phyloP scores from a whole-genome alignment of 805 yeast genomes.

The Yamadazyma laniorum region DNA sequence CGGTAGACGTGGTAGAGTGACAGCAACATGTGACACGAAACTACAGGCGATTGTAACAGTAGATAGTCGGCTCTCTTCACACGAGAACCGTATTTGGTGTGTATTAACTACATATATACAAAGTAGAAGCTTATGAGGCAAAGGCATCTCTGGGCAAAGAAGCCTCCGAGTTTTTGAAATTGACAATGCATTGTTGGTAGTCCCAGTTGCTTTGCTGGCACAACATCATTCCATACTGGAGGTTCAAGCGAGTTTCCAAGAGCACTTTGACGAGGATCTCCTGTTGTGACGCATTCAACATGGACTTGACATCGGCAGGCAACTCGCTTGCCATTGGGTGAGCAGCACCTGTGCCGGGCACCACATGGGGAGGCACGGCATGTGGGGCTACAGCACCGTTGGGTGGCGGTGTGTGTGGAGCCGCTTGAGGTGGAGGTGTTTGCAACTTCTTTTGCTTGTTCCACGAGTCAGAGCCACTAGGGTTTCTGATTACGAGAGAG shows the following conservation, averaged over 20 bases:
- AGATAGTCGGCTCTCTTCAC: no score
- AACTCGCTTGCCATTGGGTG: slow-evolving; percentile 37
- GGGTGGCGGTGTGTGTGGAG: slow-evolving; percentile 13
- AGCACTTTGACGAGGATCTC: slow-evolving; percentile 64
- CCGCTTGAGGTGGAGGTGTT: slow-evolving; percentile 11
- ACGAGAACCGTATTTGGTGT: neutral
- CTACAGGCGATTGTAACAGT: no score
- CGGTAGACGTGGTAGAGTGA: no score
- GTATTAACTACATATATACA: neutral
- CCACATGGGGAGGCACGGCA: no score
- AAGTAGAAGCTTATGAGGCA: slow-evolving; percentile 2
- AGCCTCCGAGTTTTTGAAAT: slow-evolving; percentile 66
- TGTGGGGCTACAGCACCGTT: slow-evolving; percentile 13
- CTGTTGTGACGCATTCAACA: slow-evolving; percentile 54
- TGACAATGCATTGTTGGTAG: slow-evolving; percentile 61
- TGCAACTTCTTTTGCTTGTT: slow-evolving; percentile 13
- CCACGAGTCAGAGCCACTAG: slow-evolving; percentile 60
- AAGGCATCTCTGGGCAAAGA: slow-evolving; percentile 46
- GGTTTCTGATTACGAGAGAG: slow-evolving; percentile 64
- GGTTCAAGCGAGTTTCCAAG: slow-evolving; percentile 68
- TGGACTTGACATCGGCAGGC: slow-evolving; percentile 55
- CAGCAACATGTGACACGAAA: no score
- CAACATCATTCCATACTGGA: slow-evolving; percentile 78
- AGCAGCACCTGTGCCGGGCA: no score
- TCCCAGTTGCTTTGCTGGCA: slow-evolving; percentile 89